Evolutionary conservation across 306 rosid genomes (phyloP).

Genomic region (Ochetophila trinervis): DNA sequence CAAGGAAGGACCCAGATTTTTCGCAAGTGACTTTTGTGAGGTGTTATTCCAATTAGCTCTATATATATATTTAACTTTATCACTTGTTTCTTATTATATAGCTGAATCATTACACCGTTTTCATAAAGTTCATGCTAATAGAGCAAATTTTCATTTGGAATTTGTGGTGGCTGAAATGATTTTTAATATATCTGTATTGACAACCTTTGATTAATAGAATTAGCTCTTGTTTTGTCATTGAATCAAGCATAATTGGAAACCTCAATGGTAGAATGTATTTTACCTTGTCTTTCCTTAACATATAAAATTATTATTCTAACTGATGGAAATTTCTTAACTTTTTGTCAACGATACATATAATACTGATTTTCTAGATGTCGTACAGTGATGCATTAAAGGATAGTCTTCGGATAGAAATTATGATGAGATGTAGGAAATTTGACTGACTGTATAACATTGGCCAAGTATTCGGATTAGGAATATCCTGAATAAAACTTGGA

Average conservation of each 20-base stretch:
- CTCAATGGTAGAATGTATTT: too few species aligned
- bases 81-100: not conserved
- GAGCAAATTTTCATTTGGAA: not conserved
- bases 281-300: too few species aligned
- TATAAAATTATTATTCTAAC: too few species aligned
- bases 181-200: not conserved
- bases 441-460: not conserved
- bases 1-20: slow-evolving; percentile 86
- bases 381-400: not conserved
- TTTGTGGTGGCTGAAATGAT: too few species aligned
- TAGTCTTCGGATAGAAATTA: not conserved
- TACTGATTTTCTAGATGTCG: too few species aligned
- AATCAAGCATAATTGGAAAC: too few species aligned
- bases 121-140: not conserved
- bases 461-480: not conserved
- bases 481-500: not conserved
- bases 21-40: slow-evolving; percentile 61
- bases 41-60: slow-evolving; percentile 20
- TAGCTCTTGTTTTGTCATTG: too few species aligned
- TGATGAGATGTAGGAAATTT: not conserved
- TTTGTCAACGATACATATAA: too few species aligned
- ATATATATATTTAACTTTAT: not conserved
- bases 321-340: too few species aligned
- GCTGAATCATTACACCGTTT: not conserved
- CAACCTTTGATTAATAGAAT: too few species aligned